Conservation (phyloP, 192 early-diverging fungal genomes). For the Coemansia guatemalensis region DNA sequence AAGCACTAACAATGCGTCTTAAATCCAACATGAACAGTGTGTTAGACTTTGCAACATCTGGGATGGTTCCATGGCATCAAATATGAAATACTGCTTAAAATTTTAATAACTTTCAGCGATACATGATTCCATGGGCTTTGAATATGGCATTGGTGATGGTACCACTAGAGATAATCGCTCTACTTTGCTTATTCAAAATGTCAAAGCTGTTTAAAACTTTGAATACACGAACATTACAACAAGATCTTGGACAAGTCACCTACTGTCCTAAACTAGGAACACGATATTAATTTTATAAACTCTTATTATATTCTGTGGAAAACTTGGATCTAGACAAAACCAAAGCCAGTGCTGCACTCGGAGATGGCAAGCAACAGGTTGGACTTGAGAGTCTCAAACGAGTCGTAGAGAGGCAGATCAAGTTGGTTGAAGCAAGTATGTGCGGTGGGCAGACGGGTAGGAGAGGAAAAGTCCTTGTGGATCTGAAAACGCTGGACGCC, state of each 20-base stretch:
- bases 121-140: too few relatives aligned
- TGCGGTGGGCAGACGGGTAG: conserved; percentile 88
- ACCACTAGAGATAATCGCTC: too few relatives aligned
- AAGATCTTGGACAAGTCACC: background rate
- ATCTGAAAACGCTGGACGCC: conserved; percentile 99
- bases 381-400: conserved; percentile 82
- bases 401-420: conserved; percentile 90
- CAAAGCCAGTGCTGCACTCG: conserved; percentile 92
- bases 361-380: conserved; percentile 85
- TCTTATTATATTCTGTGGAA: background rate
- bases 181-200: background rate
- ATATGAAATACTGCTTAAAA: too few relatives aligned
- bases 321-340: conserved; percentile 59
- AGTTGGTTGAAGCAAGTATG: conserved; percentile 99
- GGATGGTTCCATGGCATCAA: too few relatives aligned
- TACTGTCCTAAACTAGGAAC: background rate
- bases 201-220: background rate
- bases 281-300: background rate
- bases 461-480: conserved; percentile 90
- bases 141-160: too few relatives aligned
- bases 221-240: background rate
- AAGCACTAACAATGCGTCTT: too few relatives aligned
- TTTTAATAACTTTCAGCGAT: too few relatives aligned
- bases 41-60: too few relatives aligned
- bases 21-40: too few relatives aligned